phyloP scores from a whole-genome alignment of 805 yeast species.

The Sugiyamaella qingdaonensis region DNA sequence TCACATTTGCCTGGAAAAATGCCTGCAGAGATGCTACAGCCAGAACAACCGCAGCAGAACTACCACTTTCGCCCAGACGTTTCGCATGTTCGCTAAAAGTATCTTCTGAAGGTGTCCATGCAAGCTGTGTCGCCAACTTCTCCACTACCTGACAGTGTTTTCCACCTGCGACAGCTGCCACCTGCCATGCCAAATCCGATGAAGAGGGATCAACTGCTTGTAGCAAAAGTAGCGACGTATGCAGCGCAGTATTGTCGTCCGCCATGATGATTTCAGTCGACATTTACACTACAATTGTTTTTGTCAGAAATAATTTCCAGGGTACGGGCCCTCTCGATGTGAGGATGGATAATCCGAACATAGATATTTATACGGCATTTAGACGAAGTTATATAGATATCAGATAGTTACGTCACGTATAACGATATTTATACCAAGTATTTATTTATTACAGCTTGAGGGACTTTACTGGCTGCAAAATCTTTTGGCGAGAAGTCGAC shows the following conservation, averaged over 20 bases:
- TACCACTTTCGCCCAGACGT: not conserved
- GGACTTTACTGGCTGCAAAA: not conserved
- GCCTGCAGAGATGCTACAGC: constrained; percentile 63
- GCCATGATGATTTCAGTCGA: not conserved
- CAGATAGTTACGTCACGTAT: too few species aligned
- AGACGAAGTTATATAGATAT: too few species aligned
- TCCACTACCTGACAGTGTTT: not conserved
- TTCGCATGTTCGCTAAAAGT: not conserved
- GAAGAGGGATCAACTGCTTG: not conserved
- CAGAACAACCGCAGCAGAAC: constrained; percentile 16
- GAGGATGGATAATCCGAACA: not conserved
- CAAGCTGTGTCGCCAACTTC: not conserved
- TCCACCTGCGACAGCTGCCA: not conserved
- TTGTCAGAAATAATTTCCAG: not conserved
- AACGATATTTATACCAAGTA: too few species aligned
- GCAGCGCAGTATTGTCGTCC: not conserved
- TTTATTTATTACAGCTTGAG: constrained; percentile 6
- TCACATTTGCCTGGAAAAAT: constrained; percentile 71
- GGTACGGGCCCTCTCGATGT: not conserved
- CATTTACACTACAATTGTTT: not conserved
- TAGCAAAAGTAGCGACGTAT: not conserved
- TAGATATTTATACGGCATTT: too few species aligned
- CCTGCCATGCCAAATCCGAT: not conserved
- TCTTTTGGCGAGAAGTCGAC: too few species aligned
- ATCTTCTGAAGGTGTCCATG: not conserved